A percentile compares a stretch with the other conserved stretches of the same genome.
Evolutionary conservation across 345 rosid species (phyloP).

Genomic region (Eucalyptus erythrocorys): DNA sequence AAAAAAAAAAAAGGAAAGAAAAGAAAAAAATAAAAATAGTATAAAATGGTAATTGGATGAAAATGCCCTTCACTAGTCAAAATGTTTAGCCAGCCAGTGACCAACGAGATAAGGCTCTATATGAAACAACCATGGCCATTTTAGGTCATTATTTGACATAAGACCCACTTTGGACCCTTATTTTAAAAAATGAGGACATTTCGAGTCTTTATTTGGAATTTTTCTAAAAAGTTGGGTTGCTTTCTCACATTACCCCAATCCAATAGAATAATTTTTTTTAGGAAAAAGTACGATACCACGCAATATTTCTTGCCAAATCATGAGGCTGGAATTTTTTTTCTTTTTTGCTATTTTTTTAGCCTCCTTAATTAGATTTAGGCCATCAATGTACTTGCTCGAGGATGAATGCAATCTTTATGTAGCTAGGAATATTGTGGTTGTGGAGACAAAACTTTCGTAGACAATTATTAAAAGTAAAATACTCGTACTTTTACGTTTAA

Average conservation of each 20-base stretch:
- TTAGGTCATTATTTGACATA: too few relatives aligned
- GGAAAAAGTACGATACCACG: background rate
- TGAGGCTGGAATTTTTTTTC: background rate
- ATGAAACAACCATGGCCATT: rapidly evolving
- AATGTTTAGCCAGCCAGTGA: rapidly evolving
- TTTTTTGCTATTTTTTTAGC: background rate
- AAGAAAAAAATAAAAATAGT: rapidly evolving
- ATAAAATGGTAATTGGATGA: too few relatives aligned
- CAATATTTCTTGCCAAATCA: too few relatives aligned
- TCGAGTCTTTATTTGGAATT: rapidly evolving
- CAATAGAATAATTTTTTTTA: background rate
- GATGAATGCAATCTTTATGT: background rate
- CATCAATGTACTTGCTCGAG: background rate
- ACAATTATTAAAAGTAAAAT: too few relatives aligned
- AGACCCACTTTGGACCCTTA: rapidly evolving
- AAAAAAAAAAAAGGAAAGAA: too few relatives aligned
- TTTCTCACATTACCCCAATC: background rate
- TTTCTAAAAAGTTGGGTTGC: too few relatives aligned
- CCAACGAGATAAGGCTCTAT: rapidly evolving
- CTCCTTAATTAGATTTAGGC: background rate
- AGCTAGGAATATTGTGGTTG: background rate
- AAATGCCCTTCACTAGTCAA: too few relatives aligned
- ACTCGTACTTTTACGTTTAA: background rate
- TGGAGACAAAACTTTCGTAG: background rate
- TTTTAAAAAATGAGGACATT: too few relatives aligned